Evolutionary conservation across 768 basidiomycete species (phyloP).

Genomic region (Punctularia strigosozonata): DNA sequence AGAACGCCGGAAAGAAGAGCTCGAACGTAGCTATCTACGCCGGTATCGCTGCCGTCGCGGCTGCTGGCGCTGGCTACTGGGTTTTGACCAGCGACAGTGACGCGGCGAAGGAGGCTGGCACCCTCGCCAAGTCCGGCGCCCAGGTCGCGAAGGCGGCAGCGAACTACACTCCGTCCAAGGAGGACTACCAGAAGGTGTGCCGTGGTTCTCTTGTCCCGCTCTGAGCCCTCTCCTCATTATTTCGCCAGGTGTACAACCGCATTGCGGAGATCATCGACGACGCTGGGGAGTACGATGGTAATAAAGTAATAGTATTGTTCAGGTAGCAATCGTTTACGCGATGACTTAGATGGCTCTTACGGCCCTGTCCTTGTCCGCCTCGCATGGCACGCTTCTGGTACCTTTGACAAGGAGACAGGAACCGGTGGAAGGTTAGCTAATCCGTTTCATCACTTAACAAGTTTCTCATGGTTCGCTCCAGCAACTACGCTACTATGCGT

Average conservation of each 20-base stretch:
- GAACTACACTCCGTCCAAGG: conserved; percentile 65
- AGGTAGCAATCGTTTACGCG: too few species aligned
- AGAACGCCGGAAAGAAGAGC: too few species aligned
- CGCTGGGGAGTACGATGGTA: conserved; percentile 76
- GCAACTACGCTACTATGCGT: conserved; percentile 98
- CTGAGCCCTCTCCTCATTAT: conserved; percentile 3
- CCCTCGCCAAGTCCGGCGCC: conserved; percentile 46
- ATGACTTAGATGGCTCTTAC: conserved; percentile 65
- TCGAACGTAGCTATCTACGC: too few species aligned
- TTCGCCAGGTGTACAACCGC: conserved; percentile 71
- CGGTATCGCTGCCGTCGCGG: too few species aligned
- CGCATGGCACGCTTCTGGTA: conserved; percentile 92
- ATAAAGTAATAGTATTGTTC: conserved; percentile 12
- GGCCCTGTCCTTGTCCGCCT: conserved; percentile 82
- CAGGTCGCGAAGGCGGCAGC: conserved; percentile 52
- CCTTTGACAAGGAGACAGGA: conserved; percentile 70
- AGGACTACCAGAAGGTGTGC: conserved; percentile 81
- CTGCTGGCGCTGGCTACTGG: conserved; percentile 56
- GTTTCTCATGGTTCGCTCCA: conserved; percentile 16
- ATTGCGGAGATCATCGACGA: conserved; percentile 71
- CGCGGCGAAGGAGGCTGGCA: conserved; percentile 35
- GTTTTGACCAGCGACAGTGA: conserved; percentile 35
- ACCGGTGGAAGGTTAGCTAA: conserved; percentile 65
- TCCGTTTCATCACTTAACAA: neutral
- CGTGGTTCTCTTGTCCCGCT: conserved; percentile 1